These are phyloP conservation scores for Cordyceps farinosa DNA, from an alignment of 2,329 filamentous ascomycete genomes.

Conservation along the genomic window DNA sequence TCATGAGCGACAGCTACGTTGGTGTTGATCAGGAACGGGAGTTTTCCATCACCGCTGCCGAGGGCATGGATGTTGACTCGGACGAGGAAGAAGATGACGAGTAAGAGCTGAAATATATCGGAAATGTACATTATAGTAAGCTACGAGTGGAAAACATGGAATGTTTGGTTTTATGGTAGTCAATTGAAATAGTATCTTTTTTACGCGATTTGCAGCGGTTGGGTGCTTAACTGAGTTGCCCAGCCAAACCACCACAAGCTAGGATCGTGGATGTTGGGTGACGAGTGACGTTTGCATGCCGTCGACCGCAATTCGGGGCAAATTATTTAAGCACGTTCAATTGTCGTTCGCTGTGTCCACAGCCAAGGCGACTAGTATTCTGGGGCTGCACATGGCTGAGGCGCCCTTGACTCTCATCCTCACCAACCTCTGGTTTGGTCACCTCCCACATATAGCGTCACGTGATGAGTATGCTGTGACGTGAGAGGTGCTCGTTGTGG, in stretches of 20 bases:
- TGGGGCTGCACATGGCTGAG: slow-evolving; percentile 1
- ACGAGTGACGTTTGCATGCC: not conserved
- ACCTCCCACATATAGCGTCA: slow-evolving; percentile 16
- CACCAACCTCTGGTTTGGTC: slow-evolving; percentile 15
- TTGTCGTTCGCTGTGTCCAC: not conserved
- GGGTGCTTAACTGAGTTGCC: not conserved
- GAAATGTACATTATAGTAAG: slow-evolving; percentile 18
- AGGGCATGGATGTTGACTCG: slow-evolving; percentile 92
- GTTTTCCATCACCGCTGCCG: slow-evolving; percentile 79
- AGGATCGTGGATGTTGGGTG: not conserved
- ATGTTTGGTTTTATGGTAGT: not conserved
- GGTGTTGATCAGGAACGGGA: slow-evolving; percentile 94
- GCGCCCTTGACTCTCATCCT: slow-evolving; percentile 11
- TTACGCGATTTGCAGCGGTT: not conserved
- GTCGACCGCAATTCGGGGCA: not conserved
- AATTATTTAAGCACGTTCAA: not conserved
- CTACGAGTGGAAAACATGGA: slow-evolving; percentile 2
- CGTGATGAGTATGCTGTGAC: slow-evolving; percentile 20
- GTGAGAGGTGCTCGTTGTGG: slow-evolving; percentile 17
- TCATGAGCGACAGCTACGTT: slow-evolving; percentile 97
- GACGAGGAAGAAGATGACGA: slow-evolving; percentile 54
- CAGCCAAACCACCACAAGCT: slow-evolving; percentile 7
- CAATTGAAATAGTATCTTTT: slow-evolving; percentile 2
- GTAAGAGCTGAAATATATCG: slow-evolving; percentile 13
- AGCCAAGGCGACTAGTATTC: slow-evolving; percentile 2